Conservation (phyloP, 768 basidiomycete genomes). For the Scleroderma bovista region DNA sequence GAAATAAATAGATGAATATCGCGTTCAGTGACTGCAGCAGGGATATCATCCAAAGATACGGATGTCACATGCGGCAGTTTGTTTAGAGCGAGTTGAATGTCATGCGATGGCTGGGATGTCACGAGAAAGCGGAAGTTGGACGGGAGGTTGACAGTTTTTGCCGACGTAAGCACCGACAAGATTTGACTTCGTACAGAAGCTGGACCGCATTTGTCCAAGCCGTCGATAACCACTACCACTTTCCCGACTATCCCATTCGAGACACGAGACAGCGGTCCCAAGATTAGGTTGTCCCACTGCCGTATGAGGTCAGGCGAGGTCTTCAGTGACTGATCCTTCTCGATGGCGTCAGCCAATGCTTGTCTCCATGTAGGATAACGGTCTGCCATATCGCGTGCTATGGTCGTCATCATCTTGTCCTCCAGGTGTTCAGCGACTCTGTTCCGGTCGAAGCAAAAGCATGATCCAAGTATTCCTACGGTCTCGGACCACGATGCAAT, state of each 20-base stretch:
- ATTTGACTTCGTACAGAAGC: neutral
- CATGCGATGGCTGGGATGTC: neutral
- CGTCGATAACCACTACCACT: neutral
- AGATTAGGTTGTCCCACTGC: neutral
- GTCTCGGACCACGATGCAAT: slow-evolving; percentile 6
- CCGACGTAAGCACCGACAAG: neutral
- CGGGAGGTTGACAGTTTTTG: neutral
- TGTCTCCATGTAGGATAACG: neutral
- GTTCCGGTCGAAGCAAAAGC: slow-evolving; percentile 16
- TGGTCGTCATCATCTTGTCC: neutral
- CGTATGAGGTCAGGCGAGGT: neutral
- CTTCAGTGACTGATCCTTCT: neutral
- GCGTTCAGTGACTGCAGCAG: neutral
- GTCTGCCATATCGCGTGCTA: neutral
- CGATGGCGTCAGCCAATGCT: neutral
- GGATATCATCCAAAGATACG: neutral
- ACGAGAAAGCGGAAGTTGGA: neutral
- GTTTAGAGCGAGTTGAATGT: neutral
- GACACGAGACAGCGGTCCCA: neutral
- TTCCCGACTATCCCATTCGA: neutral
- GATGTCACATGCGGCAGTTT: neutral
- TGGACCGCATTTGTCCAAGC: neutral
- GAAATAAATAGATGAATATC: neutral
- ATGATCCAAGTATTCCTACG: slow-evolving; percentile 9
- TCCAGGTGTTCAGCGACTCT: neutral